phyloP scores from a whole-genome alignment of 2,329 filamentous ascomycete genomes.

The Herpomyces periplanetae region DNA sequence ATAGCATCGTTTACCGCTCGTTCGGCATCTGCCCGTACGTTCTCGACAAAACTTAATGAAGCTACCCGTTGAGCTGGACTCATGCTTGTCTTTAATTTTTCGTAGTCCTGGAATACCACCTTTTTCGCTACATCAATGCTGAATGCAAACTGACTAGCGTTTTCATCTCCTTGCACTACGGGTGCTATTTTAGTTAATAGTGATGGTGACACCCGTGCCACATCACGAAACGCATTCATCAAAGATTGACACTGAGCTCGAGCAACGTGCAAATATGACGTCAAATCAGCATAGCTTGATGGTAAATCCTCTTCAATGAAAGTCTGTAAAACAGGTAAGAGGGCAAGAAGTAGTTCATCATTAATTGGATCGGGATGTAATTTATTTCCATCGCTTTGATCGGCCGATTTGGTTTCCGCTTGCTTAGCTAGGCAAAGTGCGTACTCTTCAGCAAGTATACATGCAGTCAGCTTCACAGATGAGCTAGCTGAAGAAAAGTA shows the following conservation, averaged over 20 bases:
- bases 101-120: conserved; percentile 47
- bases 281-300: conserved; percentile 47
- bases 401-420: no score
- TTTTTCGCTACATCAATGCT: conserved; percentile 57
- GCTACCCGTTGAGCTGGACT: conserved; percentile 57
- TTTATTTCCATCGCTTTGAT: no score
- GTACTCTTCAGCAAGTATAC: conserved; percentile 59
- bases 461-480: conserved; percentile 46
- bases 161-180: conserved; percentile 63
- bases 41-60: conserved; percentile 32
- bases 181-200: conserved; percentile 49
- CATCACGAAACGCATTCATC: conserved; percentile 60
- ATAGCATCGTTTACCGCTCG: conserved; percentile 29
- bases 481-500: conserved; percentile 32
- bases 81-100: conserved; percentile 54
- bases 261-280: conserved; percentile 55
- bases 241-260: conserved; percentile 68
- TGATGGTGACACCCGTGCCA: conserved; percentile 33
- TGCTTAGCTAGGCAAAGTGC: no score
- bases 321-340: conserved; percentile 22
- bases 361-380: conserved; percentile 10
- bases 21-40: conserved; percentile 28
- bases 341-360: conserved; percentile 15
- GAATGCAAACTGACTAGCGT: conserved; percentile 71
- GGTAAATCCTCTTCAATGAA: conserved; percentile 52